These are phyloP conservation scores for Lenwebbia sp. DNA, from an alignment of 345 rosid species.

Conservation along the genomic window DNA sequence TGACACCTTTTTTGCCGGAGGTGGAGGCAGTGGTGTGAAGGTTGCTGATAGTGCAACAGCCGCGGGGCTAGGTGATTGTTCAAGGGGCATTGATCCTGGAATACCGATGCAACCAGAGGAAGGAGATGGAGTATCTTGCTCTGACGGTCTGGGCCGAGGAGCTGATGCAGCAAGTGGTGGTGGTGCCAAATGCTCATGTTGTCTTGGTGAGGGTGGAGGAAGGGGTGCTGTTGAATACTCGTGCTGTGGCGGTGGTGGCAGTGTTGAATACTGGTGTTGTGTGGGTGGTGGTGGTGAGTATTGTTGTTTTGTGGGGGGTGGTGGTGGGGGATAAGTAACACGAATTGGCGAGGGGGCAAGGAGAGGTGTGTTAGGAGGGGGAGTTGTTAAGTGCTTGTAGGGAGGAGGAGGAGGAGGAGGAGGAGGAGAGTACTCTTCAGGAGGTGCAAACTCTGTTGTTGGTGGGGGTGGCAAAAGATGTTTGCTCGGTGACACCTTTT, in stretches of 20 bases:
- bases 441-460: neutral
- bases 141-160: slow-evolving; percentile 11
- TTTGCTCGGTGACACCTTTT: slow-evolving; percentile 1
- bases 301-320: neutral
- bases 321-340: neutral
- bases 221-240: neutral
- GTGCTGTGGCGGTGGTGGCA: neutral
- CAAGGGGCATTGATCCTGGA: neutral
- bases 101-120: neutral
- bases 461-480: slow-evolving; percentile 5
- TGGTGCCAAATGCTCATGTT: neutral
- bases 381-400: neutral
- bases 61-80: neutral
- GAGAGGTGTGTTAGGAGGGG: neutral
- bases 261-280: neutral
- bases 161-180: slow-evolving; percentile 5
- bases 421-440: neutral
- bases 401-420: slow-evolving; percentile 1
- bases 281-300: neutral
- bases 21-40: neutral
- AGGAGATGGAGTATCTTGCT: neutral
- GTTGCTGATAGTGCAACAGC: neutral
- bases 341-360: neutral
- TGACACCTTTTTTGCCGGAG: slow-evolving; percentile 1
- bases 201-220: slow-evolving; percentile 1